Evolutionary conservation across 352 stramenopile species (phyloP), one percentile per base, ranked within the genome.

Genomic region (Elongisporangium anandrum): DNA sequence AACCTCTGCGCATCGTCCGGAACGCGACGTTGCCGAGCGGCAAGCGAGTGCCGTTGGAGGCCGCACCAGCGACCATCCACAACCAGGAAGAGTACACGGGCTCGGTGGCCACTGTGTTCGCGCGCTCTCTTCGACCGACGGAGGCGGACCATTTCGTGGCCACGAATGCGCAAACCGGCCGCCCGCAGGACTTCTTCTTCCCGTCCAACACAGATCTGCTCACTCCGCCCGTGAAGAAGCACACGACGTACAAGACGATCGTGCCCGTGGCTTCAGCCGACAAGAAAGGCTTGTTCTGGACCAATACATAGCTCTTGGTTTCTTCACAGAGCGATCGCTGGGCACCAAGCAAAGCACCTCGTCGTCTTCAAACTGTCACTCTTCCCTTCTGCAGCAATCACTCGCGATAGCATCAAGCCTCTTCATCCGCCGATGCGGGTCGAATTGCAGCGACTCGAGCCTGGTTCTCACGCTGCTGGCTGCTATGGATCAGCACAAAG

Each of bases 21-120:
- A 88, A 94, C 56, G 87, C 84, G 17, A 77, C 69, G 45, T 58
- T 95, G 19, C 85, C 85, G 8, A 93, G 80, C 21, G 86, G 87
- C 49, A 95, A 93, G 62, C 67, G 61, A 4, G 76, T 92, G 17
- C 79, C 74, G 8, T 63, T 95, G 7, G 59, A 79, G 17, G 68
- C 75, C 0, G 52, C 83, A 13, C 88, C 87, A 1, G 80, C 86
- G 29, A 88, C 77, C 3, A 94, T 95, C 50, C 72, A 84, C 52
- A 81, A 82, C 59, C 65, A 89, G 23, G 73, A 91, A 39, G 63
- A 77, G 63, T 91, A 90, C 60, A 61, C 63, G 8, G 81, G 77
- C 4, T 73, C 70, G 1, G 75, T 81, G 20, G 70, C 75, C 21
- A 62, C 69, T 23, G 78, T 74, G 23, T 89, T 93, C 50, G 76